Base-by-base conservation (phyloP, 495 filamentous ascomycete species). In the Alectoria sarmentosa region DNA sequence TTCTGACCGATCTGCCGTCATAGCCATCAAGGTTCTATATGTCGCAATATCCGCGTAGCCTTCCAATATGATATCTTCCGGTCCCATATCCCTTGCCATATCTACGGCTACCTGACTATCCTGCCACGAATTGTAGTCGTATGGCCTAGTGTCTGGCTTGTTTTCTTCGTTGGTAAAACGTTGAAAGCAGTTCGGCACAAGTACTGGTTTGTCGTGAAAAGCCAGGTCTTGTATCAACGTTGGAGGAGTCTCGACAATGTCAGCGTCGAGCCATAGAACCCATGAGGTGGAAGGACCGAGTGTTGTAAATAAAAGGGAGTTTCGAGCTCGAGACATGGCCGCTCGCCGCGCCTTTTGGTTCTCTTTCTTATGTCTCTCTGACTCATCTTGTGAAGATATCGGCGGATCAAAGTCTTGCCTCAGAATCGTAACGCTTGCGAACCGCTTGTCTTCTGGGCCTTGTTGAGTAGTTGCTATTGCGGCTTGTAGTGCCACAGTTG, bases 101-200 rank as follows among this genome's bases (percentile, higher is more conserved):
- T 85, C 78, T 69, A 86, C 83, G 13, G 94, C 95, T 5, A 79
- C 84, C 11, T 84, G 78, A 69, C 88, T 92, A 71, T 98, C 94
- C 66, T 91, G 83, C 94, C 95, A 98, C 64, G 88, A 92, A 74
- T 98, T 98, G 81, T 88, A 98, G 75, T 98, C 94, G 74, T 98
- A 98, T 0, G 92, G 88, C 11, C 94, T 85, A 65, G 90, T 83
- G 62, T 86, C 86, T 74, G 82, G 82, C 63, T 82, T 79, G 68
- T 86, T 86, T 17, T 80, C 85, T 10, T 91, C 86, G 71, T 98
- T 88, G 66, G 80, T 88, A 76, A 85, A 98, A 34, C 90, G 82
- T 79, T 98, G 94, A 79, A 86, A 96, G 79, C 94, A 98, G 69
- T 98, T 98, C 21, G 94, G 90, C 23, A 94, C 92, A 56, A 97